Percentiles rank a stretch among this genome's conserved stretches.
These are phyloP conservation scores for Quercus cerris DNA, from an alignment of 306 rosid species.

Conservation along the genomic window DNA sequence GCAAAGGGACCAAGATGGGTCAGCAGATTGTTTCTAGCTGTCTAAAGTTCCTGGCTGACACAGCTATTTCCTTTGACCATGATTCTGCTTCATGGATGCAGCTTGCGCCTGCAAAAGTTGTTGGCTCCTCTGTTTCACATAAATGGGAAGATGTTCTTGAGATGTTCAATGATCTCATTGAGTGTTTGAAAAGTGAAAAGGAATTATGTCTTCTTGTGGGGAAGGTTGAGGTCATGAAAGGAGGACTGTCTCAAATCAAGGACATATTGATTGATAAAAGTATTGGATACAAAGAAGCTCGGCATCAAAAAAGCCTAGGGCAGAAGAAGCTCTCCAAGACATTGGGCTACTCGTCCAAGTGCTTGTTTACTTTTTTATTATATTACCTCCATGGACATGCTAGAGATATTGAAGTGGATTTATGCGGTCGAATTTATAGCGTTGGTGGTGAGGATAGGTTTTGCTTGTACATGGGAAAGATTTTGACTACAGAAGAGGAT, in stretches of 20 bases:
- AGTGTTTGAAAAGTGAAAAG: slow-evolving; percentile 47
- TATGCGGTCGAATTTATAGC: slow-evolving; percentile 63
- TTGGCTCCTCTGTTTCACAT: slow-evolving; percentile 29
- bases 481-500: slow-evolving; percentile 71
- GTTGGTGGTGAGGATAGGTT: slow-evolving; percentile 34
- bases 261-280: slow-evolving; percentile 58
- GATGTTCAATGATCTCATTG: slow-evolving; percentile 73
- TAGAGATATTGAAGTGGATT: slow-evolving; percentile 68
- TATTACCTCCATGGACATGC: slow-evolving; percentile 64
- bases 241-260: slow-evolving; percentile 75
- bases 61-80: slow-evolving; percentile 25
- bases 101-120: slow-evolving; percentile 46
- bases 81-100: slow-evolving; percentile 81
- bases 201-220: slow-evolving; percentile 35
- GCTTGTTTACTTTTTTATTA: slow-evolving; percentile 77
- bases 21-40: slow-evolving; percentile 72
- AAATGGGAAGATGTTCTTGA: slow-evolving; percentile 85
- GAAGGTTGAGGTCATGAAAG: slow-evolving; percentile 77
- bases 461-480: slow-evolving; percentile 69
- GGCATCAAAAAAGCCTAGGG: slow-evolving; percentile 63
- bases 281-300: slow-evolving; percentile 67
- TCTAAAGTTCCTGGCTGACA: slow-evolving; percentile 49
- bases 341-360: slow-evolving; percentile 76
- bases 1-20: slow-evolving; percentile 44
- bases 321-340: slow-evolving; percentile 77